These are phyloP conservation scores for Mytilinidion resinicola DNA, from an alignment of 495 filamentous ascomycete genomes.

Conservation along the genomic window DNA sequence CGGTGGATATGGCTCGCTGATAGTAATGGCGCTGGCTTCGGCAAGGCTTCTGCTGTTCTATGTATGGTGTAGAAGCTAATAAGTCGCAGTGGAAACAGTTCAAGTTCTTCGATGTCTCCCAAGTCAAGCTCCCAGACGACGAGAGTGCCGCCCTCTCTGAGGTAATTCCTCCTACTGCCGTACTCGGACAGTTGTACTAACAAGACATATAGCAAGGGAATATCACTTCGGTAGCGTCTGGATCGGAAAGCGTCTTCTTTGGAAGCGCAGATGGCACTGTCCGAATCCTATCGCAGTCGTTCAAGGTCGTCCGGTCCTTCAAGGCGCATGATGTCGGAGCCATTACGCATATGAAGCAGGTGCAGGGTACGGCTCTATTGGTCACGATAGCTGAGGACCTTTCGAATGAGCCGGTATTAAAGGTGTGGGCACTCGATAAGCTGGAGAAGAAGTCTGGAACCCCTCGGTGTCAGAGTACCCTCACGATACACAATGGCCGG, in stretches of 20 bases:
- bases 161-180: slow-evolving; percentile 44
- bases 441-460: slow-evolving; percentile 86
- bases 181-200: slow-evolving; percentile 43
- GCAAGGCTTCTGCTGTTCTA: slow-evolving; percentile 14
- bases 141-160: slow-evolving; percentile 55
- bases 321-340: slow-evolving; percentile 70
- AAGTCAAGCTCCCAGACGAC: slow-evolving; percentile 73
- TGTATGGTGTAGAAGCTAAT: slow-evolving; percentile 8
- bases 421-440: slow-evolving; percentile 95
- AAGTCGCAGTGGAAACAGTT: slow-evolving; percentile 86
- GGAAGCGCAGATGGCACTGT: slow-evolving; percentile 78
- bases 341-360: slow-evolving; percentile 93
- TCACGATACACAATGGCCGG: slow-evolving; percentile 82
- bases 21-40: slow-evolving; percentile 34
- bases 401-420: slow-evolving; percentile 77
- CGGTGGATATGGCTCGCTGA: slow-evolving; percentile 8
- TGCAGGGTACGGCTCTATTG: slow-evolving; percentile 77
- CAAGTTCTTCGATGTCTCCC: slow-evolving; percentile 94
- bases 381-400: slow-evolving; percentile 86
- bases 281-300: slow-evolving; percentile 75
- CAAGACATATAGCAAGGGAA: slow-evolving; percentile 46
- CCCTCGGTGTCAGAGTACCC: slow-evolving; percentile 76
- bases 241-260: slow-evolving; percentile 85
- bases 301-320: slow-evolving; percentile 83
- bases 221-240: slow-evolving; percentile 66